phyloP scores from a whole-genome alignment of 202 grass and related monocot genomes.

The Sporobolus alterniflorus region DNA sequence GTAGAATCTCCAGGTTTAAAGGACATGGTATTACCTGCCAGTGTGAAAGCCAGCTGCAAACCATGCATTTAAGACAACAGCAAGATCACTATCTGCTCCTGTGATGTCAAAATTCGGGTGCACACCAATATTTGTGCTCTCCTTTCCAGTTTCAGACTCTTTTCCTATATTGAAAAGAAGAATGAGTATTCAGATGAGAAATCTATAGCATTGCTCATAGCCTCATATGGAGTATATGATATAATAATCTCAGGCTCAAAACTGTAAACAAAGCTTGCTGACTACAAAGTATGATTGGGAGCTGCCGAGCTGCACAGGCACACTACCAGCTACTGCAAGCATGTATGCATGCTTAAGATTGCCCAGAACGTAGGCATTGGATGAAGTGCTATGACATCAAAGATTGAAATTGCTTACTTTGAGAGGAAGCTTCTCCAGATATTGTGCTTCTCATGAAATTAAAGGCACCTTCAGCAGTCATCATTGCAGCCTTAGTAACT shows the following conservation, averaged over 20 bases:
- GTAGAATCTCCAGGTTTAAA: not conserved
- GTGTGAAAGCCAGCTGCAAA: conserved; percentile 91
- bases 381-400: not conserved
- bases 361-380: not conserved
- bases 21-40: conserved; percentile 63
- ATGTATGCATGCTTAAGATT: not conserved
- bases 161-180: conserved; percentile 32
- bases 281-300: not conserved
- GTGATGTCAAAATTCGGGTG: conserved; percentile 32
- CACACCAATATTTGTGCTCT: conserved; percentile 34
- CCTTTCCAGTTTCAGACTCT: conserved; percentile 39
- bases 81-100: conserved; percentile 56
- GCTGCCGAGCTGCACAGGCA: not conserved
- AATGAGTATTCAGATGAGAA: not conserved
- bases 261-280: not conserved
- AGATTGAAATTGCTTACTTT: conserved; percentile 47
- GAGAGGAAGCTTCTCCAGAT: conserved; percentile 16
- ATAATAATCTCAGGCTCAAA: not conserved
- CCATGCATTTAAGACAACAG: conserved; percentile 78
- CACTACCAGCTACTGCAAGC: conserved; percentile 23
- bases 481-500: conserved; percentile 56
- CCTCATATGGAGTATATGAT: no score
- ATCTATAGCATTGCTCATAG: not conserved
- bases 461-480: conserved; percentile 57
- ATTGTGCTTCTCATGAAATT: conserved; percentile 58